A percentile compares a stretch with the other conserved stretches of the same genome.
Evolutionary conservation across 2,329 filamentous ascomycete genomes (phyloP).

Genomic region (Fragosphaeria purpurea): DNA sequence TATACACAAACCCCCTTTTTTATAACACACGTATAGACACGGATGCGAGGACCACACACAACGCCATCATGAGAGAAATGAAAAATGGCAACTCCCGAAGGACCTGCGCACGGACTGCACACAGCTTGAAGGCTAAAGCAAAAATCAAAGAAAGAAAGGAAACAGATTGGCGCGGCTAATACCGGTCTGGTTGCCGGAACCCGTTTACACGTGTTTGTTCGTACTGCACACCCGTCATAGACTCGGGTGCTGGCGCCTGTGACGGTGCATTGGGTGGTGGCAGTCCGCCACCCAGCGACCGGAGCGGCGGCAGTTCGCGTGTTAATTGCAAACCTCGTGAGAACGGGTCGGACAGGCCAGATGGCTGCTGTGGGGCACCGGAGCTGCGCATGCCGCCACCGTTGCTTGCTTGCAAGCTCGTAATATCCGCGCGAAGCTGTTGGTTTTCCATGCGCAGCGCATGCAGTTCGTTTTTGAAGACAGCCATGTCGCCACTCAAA

Average conservation of each 20-base stretch:
- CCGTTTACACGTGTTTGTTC: constrained; percentile 38
- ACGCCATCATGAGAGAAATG: background rate
- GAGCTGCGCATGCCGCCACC: constrained; percentile 9
- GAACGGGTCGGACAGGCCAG: constrained; percentile 16
- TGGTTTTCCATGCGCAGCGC: constrained; percentile 36
- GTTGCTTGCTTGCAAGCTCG: constrained; percentile 16
- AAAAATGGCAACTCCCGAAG: no score
- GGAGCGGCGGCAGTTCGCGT: constrained; percentile 47
- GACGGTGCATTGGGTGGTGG: constrained; percentile 16
- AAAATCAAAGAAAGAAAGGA: background rate
- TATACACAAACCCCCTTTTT: no score
- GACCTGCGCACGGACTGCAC: no score
- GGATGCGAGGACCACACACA: background rate
- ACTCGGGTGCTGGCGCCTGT: constrained; percentile 32
- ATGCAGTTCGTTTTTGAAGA: constrained; percentile 40
- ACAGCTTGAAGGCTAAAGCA: background rate
- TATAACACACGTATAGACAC: background rate
- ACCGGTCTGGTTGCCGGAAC: constrained; percentile 25
- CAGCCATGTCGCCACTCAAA: constrained; percentile 33
- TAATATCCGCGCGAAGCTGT: constrained; percentile 31
- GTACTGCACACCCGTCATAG: constrained; percentile 59
- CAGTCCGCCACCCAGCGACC: constrained; percentile 37
- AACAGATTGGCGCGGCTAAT: background rate
- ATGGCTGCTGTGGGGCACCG: background rate
- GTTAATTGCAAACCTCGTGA: constrained; percentile 16